Evolutionary conservation across 495 filamentous ascomycete species (phyloP).

Genomic region (Thozetella sp.): DNA sequence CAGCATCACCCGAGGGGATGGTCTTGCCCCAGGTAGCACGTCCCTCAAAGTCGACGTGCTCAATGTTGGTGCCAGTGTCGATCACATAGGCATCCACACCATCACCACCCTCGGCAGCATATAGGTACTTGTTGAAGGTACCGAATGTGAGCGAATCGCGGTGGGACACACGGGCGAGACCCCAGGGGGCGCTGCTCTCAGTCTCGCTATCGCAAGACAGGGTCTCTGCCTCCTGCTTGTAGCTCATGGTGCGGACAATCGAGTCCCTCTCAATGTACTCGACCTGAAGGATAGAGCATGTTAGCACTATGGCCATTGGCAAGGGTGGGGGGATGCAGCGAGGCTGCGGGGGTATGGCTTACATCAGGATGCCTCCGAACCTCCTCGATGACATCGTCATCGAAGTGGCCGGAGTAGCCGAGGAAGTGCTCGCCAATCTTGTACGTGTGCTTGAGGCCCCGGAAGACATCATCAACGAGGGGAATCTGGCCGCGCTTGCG

Average conservation of each 20-base stretch:
- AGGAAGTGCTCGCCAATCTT: constrained; percentile 81
- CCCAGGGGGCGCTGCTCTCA: constrained; percentile 97
- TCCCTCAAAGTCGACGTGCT: constrained; percentile 96
- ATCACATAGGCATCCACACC: constrained; percentile 99
- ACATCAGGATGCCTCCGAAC: constrained; percentile 97
- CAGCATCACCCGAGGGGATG: constrained; percentile 79
- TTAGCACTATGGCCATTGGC: constrained; percentile 9
- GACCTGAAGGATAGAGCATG: constrained; percentile 59
- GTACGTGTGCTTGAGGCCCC: constrained; percentile 92
- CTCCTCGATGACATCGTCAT: constrained; percentile 88
- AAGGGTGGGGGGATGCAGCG: neutral
- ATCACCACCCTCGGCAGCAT: constrained; percentile 87
- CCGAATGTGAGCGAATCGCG: constrained; percentile 83
- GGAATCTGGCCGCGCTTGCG: constrained; percentile 86
- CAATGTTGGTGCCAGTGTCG: constrained; percentile 92
- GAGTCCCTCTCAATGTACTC: constrained; percentile 96
- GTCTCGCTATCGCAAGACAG: constrained; percentile 43
- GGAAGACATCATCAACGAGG: constrained; percentile 69
- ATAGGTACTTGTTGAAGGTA: constrained; percentile 98
- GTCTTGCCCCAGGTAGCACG: constrained; percentile 97
- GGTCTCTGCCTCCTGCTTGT: constrained; percentile 23
- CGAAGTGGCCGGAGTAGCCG: constrained; percentile 96
- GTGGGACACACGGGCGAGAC: constrained; percentile 96
- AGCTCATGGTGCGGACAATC: constrained; percentile 75
- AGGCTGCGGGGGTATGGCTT: constrained; percentile 45